Conservation (phyloP, 2,329 filamentous ascomycete genomes). For the Pleomassaria siparia region DNA sequence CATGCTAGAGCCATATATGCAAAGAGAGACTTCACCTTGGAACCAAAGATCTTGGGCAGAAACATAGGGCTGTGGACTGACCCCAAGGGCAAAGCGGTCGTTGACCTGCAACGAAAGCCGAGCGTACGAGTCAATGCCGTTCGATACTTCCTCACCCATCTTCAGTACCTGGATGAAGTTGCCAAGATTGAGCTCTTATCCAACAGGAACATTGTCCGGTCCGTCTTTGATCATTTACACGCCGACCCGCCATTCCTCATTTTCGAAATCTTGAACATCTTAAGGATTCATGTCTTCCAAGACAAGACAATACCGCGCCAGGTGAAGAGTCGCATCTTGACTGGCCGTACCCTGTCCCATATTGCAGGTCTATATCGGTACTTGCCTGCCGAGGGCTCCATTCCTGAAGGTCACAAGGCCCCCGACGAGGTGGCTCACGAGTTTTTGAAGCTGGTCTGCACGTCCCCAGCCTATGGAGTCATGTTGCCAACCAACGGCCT, state of each 20-base stretch:
- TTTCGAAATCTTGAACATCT: constrained; percentile 69
- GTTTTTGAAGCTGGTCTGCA: constrained; percentile 76
- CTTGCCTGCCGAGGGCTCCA: constrained; percentile 49
- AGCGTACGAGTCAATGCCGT: constrained; percentile 83
- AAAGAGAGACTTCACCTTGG: constrained; percentile 73
- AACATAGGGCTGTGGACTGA: constrained; percentile 73
- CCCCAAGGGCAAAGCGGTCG: constrained; percentile 54
- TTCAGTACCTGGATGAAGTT: constrained; percentile 75
- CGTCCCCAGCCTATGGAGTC: constrained; percentile 70
- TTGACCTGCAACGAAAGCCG: constrained; percentile 67
- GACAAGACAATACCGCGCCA: constrained; percentile 73
- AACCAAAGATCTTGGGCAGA: constrained; percentile 69
- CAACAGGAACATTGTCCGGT: constrained; percentile 68
- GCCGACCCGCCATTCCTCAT: constrained; percentile 77
- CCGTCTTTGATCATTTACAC: constrained; percentile 74
- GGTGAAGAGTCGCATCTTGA: constrained; percentile 75
- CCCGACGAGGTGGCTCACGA: constrained; percentile 72
- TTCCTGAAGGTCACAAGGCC: constrained; percentile 51
- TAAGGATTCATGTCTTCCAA: constrained; percentile 71
- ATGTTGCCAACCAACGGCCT: constrained; percentile 77
- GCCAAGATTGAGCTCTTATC: constrained; percentile 81
- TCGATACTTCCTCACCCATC: constrained; percentile 74
- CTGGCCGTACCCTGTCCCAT: constrained; percentile 69
- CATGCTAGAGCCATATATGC: constrained; percentile 77
- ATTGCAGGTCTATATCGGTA: constrained; percentile 51